These are phyloP conservation scores for Aspergillus costaricaensis DNA, from an alignment of 2,329 filamentous ascomycete genomes.

Conservation along the genomic window DNA sequence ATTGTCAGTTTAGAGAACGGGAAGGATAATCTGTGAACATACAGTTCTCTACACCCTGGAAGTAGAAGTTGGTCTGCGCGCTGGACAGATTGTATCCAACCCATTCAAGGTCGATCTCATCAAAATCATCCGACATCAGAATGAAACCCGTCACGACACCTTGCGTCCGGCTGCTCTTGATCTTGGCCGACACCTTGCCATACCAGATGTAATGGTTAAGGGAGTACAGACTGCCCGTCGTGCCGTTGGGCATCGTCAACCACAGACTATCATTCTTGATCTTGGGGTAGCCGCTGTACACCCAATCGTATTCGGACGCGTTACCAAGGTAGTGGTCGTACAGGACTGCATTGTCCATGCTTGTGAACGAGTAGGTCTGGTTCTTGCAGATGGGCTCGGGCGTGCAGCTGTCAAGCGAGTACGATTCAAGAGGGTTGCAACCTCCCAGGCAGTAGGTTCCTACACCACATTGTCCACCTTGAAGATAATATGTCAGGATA, in stretches of 20 bases:
- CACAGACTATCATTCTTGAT: slow-evolving; percentile 4
- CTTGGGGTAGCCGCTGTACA: slow-evolving; percentile 2
- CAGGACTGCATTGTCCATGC: background rate
- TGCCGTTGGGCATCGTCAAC: slow-evolving; percentile 10
- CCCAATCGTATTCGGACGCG: slow-evolving; percentile 4
- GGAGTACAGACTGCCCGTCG: slow-evolving; percentile 1
- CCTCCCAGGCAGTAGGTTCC: slow-evolving; percentile 6
- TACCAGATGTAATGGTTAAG: slow-evolving; percentile 10
- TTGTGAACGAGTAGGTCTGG: slow-evolving; percentile 4
- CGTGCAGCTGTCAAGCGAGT: slow-evolving; percentile 2
- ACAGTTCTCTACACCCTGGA: slow-evolving; percentile 8
- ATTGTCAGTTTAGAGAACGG: background rate
- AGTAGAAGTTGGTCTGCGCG: slow-evolving; percentile 8
- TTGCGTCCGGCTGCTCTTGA: slow-evolving; percentile 4
- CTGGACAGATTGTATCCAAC: slow-evolving; percentile 7
- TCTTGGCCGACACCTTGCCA: slow-evolving; percentile 5
- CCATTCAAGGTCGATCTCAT: slow-evolving; percentile 8
- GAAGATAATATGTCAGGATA: background rate
- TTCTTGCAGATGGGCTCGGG: slow-evolving; percentile 7
- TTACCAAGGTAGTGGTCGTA: slow-evolving; percentile 7
- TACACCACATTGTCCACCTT: slow-evolving; percentile 7
- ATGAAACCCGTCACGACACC: slow-evolving; percentile 5
- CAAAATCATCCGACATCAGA: slow-evolving; percentile 1
- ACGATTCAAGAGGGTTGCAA: slow-evolving; percentile 5
- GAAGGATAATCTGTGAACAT: background rate